Base-by-base conservation (phyloP, 768 basidiomycete genomes). In the Trametes gibbosa region DNA sequence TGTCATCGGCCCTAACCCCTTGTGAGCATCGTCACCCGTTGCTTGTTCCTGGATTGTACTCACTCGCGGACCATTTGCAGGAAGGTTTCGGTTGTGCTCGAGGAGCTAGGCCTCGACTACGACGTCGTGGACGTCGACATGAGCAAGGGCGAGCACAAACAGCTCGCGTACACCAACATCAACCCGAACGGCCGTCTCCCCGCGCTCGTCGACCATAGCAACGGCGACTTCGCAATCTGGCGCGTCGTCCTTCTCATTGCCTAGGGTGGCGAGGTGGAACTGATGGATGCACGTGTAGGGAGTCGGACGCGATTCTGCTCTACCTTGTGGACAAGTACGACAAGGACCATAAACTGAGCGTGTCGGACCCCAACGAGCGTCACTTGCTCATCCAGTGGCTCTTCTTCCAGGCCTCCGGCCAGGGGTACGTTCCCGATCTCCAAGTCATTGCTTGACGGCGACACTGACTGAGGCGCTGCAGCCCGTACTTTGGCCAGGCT, bases 311-410 rank as follows among this genome's bases (percentile, higher is more conserved):
- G 47, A 78, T 81, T 61, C 53, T 79, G 35, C 64, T 75, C 9
- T 81, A 78, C 68, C 69, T 81, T 45, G 68, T 67, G n/a, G 75
- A 78, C 59, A 68, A 72, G 55, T 81, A 80, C 62, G 81, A 82
- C 68, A 65, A 59, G n/a, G 76, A 78, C 34, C 63, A 71, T 67
- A 76, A 74, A 68, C 49, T 70, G 42, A 63, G 64, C 27, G 59
- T 64, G 19, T 23, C 48, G 4, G 54, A 46, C 42, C 48, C 35
- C 3, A 58, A 58, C 19, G 66, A 66, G 9, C 63, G 65, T 61
- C 57, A 35, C 53, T 14, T n/a, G 13, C 49, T 63, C 45, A 57
- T 74, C 17, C 76, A 75, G 65, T 80, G 77, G 79, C 75, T 80
- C 48, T 77, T 78, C 69, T 81, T 78, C 67, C 70, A 72, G 46